Evolutionary conservation across 2,329 filamentous ascomycete genomes (phyloP), one percentile per base, ranked within the genome.

Genomic region (Dactylellina parvicollis): DNA sequence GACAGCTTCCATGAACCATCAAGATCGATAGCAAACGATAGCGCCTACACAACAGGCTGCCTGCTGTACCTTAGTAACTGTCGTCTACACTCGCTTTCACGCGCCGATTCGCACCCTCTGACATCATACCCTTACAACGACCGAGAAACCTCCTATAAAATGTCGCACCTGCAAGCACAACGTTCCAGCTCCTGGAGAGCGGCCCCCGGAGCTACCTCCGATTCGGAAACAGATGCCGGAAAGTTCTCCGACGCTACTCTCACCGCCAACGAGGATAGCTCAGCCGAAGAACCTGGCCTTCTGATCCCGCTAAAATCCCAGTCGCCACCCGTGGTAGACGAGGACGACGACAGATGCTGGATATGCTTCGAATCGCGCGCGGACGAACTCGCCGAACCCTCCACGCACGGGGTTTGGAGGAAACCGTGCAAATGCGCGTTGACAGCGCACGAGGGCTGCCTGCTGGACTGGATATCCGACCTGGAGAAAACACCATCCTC

Each of bases 381-480:
- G 4, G 88, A 90, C 77, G 87, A 90, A 66, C 82, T 83, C n/a
- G 61, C 75, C n/a, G 61, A 69, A 42, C 85, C 85, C 7, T 83
- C 84, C 1, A 84, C 85, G 76, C 64, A 74, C 10, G 74, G 74
- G 14, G 80, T 83, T 61, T 99, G 95, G 94, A 88, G 92, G 46
- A 91, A 90, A 61, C 93, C 95, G 1, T 99, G 95, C 80, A 90
- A 90, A 0, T 99, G 95, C 81, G 92, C 91, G 10, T 85, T 99
- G 38, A 91, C 91, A 64, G 95, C 93, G 0, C 95, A 99, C 80
- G 92, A 98, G 80, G 86, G 88, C 72, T 96, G 93, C 80, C 85
- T 98, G 76, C 84, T 98, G 38, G 90, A 92, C 78, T 99, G 93
- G 93, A 90, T 98, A 16, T 90, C 91, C n/a, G 92, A 96, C 79